A percentile compares a stretch with the other conserved stretches of the same genome.
Conservation (phyloP, 257 asterid species). For the Apocynum venetum region DNA sequence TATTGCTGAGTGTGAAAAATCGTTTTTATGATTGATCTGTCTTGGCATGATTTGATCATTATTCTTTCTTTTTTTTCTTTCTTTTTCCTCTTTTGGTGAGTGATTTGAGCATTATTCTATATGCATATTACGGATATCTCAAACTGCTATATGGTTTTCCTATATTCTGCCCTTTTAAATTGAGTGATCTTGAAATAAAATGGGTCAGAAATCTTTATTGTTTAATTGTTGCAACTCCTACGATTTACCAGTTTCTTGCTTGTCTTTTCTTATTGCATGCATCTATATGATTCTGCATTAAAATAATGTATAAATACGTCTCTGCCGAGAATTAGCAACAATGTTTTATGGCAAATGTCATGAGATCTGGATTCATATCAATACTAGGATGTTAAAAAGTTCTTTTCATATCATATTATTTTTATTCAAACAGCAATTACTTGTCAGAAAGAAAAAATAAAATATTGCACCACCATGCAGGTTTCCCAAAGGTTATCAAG, state of each 20-base stretch:
- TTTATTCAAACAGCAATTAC: background rate
- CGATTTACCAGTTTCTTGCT: background rate
- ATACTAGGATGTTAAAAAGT: background rate
- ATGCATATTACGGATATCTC: background rate
- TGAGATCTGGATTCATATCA: background rate
- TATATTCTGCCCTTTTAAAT: too few species aligned
- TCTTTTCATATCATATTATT: background rate
- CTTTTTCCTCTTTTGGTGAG: too few species aligned
- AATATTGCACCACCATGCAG: slow-evolving; percentile 9
- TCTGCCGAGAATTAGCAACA: background rate
- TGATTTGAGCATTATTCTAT: background rate
- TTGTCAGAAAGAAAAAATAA: background rate
- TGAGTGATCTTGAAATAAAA: background rate
- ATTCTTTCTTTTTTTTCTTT: background rate
- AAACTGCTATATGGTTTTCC: background rate
- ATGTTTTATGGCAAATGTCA: background rate
- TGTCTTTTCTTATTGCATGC: background rate
- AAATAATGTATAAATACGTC: background rate
- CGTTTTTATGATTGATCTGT: background rate
- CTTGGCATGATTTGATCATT: background rate
- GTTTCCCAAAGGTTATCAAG: slow-evolving; percentile 23
- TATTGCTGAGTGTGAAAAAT: background rate
- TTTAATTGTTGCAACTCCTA: background rate
- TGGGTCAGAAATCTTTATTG: background rate
- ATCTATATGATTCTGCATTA: background rate